Evolutionary conservation across 345 rosid genomes (phyloP).

Genomic region (Hirschfeldia incana): DNA sequence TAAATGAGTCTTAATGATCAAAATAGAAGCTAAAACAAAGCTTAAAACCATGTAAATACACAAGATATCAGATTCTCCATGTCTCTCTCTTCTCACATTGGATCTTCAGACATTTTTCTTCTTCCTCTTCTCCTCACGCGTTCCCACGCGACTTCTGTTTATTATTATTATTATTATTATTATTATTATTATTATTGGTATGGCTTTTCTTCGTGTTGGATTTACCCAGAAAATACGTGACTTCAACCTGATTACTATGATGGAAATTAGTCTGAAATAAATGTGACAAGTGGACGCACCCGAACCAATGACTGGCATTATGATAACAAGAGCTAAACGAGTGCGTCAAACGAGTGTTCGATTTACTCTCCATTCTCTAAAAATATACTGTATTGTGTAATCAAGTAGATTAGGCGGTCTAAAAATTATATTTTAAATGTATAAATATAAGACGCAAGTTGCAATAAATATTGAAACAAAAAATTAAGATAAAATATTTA

Average conservation of each 20-base stretch:
- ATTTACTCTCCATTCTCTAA: not conserved
- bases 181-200: too few relatives aligned
- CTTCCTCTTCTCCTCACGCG: conserved; percentile 28
- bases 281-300: conserved; percentile 10
- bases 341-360: not conserved
- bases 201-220: not conserved
- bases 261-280: not conserved
- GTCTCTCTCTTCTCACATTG: conserved; percentile 36
- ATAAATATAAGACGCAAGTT: not conserved
- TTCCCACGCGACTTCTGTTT: conserved; percentile 33
- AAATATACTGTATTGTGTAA: not conserved
- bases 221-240: not conserved
- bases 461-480: not conserved
- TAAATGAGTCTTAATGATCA: too few relatives aligned
- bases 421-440: not conserved
- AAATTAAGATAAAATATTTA: too few relatives aligned
- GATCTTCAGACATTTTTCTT: conserved; percentile 35
- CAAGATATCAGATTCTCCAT: too few relatives aligned
- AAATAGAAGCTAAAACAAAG: too few relatives aligned
- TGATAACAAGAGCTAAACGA: not conserved
- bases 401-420: not conserved
- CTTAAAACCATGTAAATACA: too few relatives aligned
- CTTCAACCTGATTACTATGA: not conserved
- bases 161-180: not conserved
- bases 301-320: not conserved